A percentile compares a stretch with the other conserved stretches of the same genome.
Conservation (phyloP, 2,329 filamentous ascomycete species). For the Colletotrichum salicis region DNA sequence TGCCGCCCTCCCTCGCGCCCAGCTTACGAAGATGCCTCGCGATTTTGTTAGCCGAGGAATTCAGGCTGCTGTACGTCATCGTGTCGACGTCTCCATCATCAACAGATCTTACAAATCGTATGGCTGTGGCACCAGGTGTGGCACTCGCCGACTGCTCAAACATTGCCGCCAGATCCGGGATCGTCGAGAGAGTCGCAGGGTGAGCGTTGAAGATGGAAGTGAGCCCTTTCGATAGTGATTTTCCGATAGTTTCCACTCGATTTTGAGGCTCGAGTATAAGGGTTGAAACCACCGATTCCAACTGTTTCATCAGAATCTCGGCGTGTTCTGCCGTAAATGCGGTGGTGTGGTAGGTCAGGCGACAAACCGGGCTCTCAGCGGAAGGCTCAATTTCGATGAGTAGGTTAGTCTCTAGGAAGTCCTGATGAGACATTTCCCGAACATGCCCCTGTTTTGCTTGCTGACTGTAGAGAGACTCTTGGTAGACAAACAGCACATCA, state of each 20-base stretch:
- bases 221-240: conserved; percentile 43
- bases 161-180: conserved; percentile 58
- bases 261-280: conserved; percentile 38
- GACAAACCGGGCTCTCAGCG: conserved; percentile 51
- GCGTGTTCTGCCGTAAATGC: conserved; percentile 66
- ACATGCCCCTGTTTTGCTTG: conserved; percentile 49
- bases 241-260: conserved; percentile 34
- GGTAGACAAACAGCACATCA: conserved; percentile 85
- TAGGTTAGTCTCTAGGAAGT: conserved; percentile 80
- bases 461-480: conserved; percentile 71
- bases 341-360: conserved; percentile 59
- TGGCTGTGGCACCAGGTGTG: conserved; percentile 66
- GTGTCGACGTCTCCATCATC: conserved; percentile 48
- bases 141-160: conserved; percentile 64
- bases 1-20: conserved; percentile 60
- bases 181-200: conserved; percentile 45
- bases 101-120: conserved; percentile 70
- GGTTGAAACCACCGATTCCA: conserved; percentile 61
- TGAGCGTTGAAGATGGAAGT: conserved; percentile 62
- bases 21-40: conserved; percentile 62
- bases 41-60: conserved; percentile 65
- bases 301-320: conserved; percentile 66
- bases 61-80: conserved; percentile 74
- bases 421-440: conserved; percentile 67
- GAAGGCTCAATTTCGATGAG: conserved; percentile 80